Evolutionary conservation across 192 early-diverging fungal species (phyloP).

Genomic region (Lobosporangium transversale): DNA sequence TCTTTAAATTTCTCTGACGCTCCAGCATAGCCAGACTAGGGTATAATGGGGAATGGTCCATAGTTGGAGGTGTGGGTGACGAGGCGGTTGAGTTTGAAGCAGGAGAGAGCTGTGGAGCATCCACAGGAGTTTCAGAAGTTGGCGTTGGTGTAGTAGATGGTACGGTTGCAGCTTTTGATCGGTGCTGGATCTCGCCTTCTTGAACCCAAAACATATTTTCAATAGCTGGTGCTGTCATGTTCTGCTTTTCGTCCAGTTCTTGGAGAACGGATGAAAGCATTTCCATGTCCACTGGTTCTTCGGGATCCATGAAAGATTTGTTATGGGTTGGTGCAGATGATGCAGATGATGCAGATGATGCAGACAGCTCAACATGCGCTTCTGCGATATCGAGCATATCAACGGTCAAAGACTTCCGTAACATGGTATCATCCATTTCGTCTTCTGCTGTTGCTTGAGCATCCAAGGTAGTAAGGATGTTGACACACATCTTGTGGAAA

Average conservation of each 20-base stretch:
- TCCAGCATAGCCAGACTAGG: slow-evolving; percentile 38
- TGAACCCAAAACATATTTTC: slow-evolving; percentile 55
- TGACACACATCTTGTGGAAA: slow-evolving; percentile 42
- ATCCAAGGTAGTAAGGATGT: slow-evolving; percentile 25
- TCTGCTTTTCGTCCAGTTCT: slow-evolving; percentile 49
- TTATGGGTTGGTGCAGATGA: neutral
- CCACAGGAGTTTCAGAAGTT: no score
- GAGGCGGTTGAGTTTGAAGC: no score
- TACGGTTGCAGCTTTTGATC: slow-evolving; percentile 11
- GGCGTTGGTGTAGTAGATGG: slow-evolving; percentile 28
- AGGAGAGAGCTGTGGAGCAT: neutral
- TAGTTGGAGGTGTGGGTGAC: no score
- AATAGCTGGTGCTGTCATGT: slow-evolving; percentile 22
- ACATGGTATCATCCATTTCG: neutral
- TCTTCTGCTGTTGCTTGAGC: slow-evolving; percentile 12
- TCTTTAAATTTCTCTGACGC: slow-evolving; percentile 25
- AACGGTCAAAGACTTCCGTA: slow-evolving; percentile 4
- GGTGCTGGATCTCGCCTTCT: slow-evolving; percentile 46
- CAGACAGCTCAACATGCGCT: neutral
- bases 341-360: neutral
- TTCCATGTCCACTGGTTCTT: slow-evolving; percentile 21
- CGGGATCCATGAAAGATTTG: neutral
- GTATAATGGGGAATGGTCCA: slow-evolving; percentile 32
- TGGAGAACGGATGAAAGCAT: slow-evolving; percentile 23
- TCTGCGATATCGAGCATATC: neutral